Conservation (phyloP, 2,329 filamentous ascomycete genomes). For the Paraphaeosphaeria minitans region DNA sequence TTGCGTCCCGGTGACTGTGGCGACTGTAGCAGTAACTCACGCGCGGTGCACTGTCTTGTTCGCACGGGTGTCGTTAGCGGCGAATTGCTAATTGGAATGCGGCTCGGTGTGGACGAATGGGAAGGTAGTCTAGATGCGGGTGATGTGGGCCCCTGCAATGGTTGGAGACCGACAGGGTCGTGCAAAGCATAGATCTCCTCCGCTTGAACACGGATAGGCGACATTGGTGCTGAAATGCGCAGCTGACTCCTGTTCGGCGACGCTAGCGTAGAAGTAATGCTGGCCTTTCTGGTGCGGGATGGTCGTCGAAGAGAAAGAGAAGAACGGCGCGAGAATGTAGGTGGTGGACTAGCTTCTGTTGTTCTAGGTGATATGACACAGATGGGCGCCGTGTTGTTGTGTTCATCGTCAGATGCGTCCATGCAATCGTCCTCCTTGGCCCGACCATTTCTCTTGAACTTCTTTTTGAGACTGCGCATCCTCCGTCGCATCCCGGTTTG, state of each 20-base stretch:
- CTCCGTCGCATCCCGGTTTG: not conserved
- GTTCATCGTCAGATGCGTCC: not conserved
- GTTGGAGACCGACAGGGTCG: not conserved
- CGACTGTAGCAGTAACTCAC: not conserved
- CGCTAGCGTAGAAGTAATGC: not conserved
- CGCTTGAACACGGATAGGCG: not conserved
- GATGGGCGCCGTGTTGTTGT: conserved; percentile 5
- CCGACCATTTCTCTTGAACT: not conserved
- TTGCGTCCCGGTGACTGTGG: conserved; percentile 1
- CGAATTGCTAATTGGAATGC: not conserved
- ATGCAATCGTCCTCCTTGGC: not conserved
- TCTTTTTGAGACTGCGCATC: not conserved
- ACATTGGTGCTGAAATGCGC: not conserved
- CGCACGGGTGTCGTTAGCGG: not conserved
- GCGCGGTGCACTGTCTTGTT: not conserved
- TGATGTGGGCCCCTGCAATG: not conserved
- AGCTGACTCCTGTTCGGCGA: not conserved
- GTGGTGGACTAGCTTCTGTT: not conserved
- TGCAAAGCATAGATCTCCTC: not conserved
- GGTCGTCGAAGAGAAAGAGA: not conserved
- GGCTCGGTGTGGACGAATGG: not conserved
- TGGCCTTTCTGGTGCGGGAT: not conserved
- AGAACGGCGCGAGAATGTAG: not conserved
- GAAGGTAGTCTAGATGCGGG: not conserved
- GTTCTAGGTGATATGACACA: conserved; percentile 1